Base-by-base conservation (phyloP, 2,329 filamentous ascomycete genomes). In the Sordariomycetes sp. region DNA sequence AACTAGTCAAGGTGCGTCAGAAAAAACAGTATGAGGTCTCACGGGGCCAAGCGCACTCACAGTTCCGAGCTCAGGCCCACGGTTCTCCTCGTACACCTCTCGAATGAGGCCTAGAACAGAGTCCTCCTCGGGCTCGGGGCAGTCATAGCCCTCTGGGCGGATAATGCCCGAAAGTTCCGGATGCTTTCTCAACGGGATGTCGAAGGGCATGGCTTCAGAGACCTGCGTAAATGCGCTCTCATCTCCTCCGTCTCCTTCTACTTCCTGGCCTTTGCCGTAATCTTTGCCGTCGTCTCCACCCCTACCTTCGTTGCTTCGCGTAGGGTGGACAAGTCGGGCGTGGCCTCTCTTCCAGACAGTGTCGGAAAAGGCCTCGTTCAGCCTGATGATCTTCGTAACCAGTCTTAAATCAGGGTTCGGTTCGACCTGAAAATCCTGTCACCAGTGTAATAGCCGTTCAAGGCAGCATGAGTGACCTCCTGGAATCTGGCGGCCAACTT, bases 61-160 rank as follows among this genome's bases (percentile, higher is more conserved):
- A 3, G 74, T 82, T 0, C 80, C 81, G 0, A 85, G 59, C 55
- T 83, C 78, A 17, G 78, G 76, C 0, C 78, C 80, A 0, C 78
- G 75, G 0, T 73, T 79, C 0, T 65, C 62, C 0, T 61, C 61
- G 60, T 81, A 77, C 0, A 42, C 36, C 36, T 42, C 3, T n/a
- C 17, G 12, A 42, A 42, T 42, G 36, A 42, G 36, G 36, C 17
- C 51, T 56, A 76, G 65, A 53, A 83, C 78, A 4, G 66, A 61
- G 0, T 63, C 61, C 0, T 59, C 4, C 0, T 42, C 8, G 0
- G 65, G 61, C 10, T 52, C 1, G 4, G 61, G 42, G 52, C 63
- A 64, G 17, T 53, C 25, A 2, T 62, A 66, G 0, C 61, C 22
- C 1, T 68, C 62, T 0, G 58, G 39, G 1, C 66, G 59, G 3